Percentiles rank a stretch among this genome's conserved stretches.
phyloP scores from a whole-genome alignment of 2,329 filamentous ascomycete genomes.

The Cephalotrichum gorgonifer region DNA sequence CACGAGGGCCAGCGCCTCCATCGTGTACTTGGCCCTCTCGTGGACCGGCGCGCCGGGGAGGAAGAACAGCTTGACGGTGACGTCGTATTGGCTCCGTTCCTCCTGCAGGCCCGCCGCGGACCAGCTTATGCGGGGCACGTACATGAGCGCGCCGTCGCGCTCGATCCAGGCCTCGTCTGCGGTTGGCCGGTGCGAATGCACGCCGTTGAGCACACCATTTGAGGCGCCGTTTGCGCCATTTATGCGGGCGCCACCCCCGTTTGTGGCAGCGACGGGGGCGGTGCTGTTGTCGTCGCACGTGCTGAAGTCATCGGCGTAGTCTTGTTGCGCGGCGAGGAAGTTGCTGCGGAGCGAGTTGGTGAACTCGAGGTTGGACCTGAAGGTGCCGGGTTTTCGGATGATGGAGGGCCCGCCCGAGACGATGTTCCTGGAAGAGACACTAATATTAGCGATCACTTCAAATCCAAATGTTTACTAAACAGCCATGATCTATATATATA shows the following conservation, averaged over 20 bases:
- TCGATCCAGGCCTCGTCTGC: constrained; percentile 56
- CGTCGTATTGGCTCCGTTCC: constrained; percentile 77
- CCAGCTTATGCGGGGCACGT: constrained; percentile 71
- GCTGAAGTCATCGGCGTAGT: constrained; percentile 30
- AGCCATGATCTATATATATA: background rate
- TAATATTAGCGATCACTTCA: background rate
- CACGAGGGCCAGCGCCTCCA: constrained; percentile 71
- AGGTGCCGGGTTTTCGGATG: constrained; percentile 65
- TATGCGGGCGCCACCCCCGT: constrained; percentile 14
- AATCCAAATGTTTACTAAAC: background rate
- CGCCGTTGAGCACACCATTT: constrained; percentile 7
- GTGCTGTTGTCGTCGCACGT: constrained; percentile 14
- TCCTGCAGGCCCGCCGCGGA: constrained; percentile 63
- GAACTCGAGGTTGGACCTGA: constrained; percentile 87
- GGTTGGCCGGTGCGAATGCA: constrained; percentile 17
- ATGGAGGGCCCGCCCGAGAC: constrained; percentile 77
- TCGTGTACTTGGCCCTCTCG: constrained; percentile 58
- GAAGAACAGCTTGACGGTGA: constrained; percentile 93
- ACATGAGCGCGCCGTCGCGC: constrained; percentile 49
- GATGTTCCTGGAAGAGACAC: constrained; percentile 47
- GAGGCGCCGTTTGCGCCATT: constrained; percentile 3
- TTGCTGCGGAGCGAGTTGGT: constrained; percentile 80
- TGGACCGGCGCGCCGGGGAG: constrained; percentile 59
- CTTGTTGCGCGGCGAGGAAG: constrained; percentile 63
- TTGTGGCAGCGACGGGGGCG: constrained; percentile 13